Evolutionary conservation across 805 yeast species (phyloP), one percentile per base, ranked within the genome.

Genomic region (Sugiyamaella smithiae): DNA sequence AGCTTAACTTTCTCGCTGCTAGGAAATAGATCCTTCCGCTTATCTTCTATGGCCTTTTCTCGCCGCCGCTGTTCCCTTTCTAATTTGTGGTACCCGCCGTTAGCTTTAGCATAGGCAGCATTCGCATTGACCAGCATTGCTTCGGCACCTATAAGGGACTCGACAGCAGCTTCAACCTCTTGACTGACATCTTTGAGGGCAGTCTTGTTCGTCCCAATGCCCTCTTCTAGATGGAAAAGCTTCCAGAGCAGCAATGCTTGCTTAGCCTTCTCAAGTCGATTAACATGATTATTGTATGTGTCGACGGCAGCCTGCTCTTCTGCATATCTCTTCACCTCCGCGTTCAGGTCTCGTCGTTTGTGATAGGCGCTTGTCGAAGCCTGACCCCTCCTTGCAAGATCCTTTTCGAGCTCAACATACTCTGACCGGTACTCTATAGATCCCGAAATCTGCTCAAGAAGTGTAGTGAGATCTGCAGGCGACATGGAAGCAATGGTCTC

Each of bases 401-500:
- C 16, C 49, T 77, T 82, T 2, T 91, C 83, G 43, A 88, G 67
- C 12, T 56, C 51, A 8, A 85, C 91, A 63, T 85, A 91, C 49
- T 88, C 88, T 24, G 69, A 71, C 40, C 78, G 76, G 56, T 64
- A 77, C 33, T 86, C 93, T 5, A 72, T 66, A 0, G 96, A 86
- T 0, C 97, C 96, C 52, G 95, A 85, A 23, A 93, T 81, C 12
- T 80, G 80, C 67, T 93, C 99, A 47, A 93, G 71, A 52, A 90
- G 66, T 38, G 70, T 74, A 1, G 95, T 80, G 51, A 93, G 72
- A 32, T 88, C 95, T 20, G 67, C 66, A 0, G 97, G 80, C 0
- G 91, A 80, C 63, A 90, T 95, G 0, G 95, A 76, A 0, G 98
- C 98, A 35, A 93, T 82, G 57, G 82, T 85, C 64, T 91, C 98